Evolutionary conservation across 129 eudicot genomes (phyloP).

Genomic region (Calendula officinalis): DNA sequence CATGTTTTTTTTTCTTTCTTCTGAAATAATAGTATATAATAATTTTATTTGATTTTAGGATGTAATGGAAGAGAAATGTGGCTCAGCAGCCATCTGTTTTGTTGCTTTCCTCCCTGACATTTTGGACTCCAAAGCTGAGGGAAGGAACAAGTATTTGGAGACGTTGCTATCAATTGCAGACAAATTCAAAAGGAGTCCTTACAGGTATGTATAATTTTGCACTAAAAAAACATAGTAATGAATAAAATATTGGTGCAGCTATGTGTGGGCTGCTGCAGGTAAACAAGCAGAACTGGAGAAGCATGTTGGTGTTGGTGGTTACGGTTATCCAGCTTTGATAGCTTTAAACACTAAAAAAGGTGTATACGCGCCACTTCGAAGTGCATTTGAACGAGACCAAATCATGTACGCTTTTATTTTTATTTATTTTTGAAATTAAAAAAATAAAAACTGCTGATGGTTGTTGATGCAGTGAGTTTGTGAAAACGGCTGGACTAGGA

Average conservation of each 20-base stretch:
- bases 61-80: conserved; percentile 94
- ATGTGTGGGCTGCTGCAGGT: conserved; percentile 93
- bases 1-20: background rate
- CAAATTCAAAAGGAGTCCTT: conserved; percentile 80
- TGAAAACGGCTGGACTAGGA: conserved; percentile 80
- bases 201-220: conserved; percentile 64
- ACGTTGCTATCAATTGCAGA: conserved; percentile 75
- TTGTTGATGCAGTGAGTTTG: conserved; percentile 56
- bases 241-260: conserved; percentile 47
- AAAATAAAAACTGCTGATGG: background rate
- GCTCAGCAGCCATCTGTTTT: conserved; percentile 92
- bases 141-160: conserved; percentile 91
- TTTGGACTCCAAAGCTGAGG: conserved; percentile 92
- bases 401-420: conserved; percentile 52
- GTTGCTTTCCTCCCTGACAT: conserved; percentile 92
- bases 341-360: conserved; percentile 83
- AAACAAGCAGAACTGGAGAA: conserved; percentile 90
- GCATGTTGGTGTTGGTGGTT: conserved; percentile 92
- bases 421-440: background rate
- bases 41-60: conserved; percentile 35
- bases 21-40: too few relatives aligned
- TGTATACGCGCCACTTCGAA: conserved; percentile 75
- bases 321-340: conserved; percentile 92
- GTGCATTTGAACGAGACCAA: conserved; percentile 79
- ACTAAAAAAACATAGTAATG: background rate